Percentiles rank a stretch among this genome's conserved stretches.
These are phyloP conservation scores for Berkeleyomyces basicola DNA, from an alignment of 2,329 filamentous ascomycete species.

Conservation along the genomic window DNA sequence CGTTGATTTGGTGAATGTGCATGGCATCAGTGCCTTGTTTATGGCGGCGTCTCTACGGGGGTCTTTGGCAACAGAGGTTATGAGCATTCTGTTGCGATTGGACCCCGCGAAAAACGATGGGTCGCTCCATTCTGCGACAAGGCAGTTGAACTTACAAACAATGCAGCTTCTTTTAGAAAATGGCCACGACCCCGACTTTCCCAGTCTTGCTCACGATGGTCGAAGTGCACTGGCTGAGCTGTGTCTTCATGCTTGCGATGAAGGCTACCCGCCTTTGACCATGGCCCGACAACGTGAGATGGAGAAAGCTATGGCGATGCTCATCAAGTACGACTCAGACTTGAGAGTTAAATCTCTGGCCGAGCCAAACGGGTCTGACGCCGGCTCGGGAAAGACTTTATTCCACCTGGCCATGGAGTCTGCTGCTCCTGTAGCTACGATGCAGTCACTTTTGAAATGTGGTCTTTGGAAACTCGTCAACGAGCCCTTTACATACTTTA, in stretches of 20 bases:
- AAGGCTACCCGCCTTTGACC: constrained; percentile 27
- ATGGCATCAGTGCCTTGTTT: constrained; percentile 41
- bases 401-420: constrained; percentile 45
- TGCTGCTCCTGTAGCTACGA: constrained; percentile 35
- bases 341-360: constrained; percentile 37
- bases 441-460: constrained; percentile 41
- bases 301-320: constrained; percentile 38
- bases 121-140: constrained; percentile 47
- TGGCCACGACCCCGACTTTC: constrained; percentile 48
- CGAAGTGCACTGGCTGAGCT: constrained; percentile 48
- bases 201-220: constrained; percentile 43
- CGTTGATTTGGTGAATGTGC: constrained; percentile 38
- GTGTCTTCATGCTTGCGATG: constrained; percentile 36
- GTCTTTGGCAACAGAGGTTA: constrained; percentile 35
- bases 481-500: constrained; percentile 39
- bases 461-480: constrained; percentile 51
- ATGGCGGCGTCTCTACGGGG: constrained; percentile 41
- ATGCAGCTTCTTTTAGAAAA: constrained; percentile 40
- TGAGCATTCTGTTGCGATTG: constrained; percentile 36
- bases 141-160: constrained; percentile 38
- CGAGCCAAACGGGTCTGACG: neutral
- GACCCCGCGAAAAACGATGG: constrained; percentile 46
- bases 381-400: constrained; percentile 29
- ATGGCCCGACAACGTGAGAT: constrained; percentile 34
- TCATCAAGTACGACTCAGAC: constrained; percentile 41